Conservation (phyloP, 2,329 filamentous ascomycete species). For the Eutypella sp. region DNA sequence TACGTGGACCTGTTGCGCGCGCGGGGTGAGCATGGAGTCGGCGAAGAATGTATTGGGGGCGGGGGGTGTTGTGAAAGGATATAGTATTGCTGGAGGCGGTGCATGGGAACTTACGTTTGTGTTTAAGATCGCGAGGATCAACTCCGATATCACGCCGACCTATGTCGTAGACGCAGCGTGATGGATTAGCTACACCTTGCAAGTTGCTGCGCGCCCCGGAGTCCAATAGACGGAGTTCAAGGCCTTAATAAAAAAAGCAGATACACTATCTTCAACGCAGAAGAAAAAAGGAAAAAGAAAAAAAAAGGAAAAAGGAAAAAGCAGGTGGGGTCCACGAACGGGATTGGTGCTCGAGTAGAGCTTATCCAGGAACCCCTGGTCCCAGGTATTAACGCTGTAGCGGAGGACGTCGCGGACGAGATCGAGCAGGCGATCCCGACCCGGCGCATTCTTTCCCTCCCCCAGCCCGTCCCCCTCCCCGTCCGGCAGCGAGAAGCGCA, state of each 20-base stretch:
- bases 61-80: slow-evolving; percentile 19
- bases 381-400: slow-evolving; percentile 97
- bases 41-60: slow-evolving; percentile 15
- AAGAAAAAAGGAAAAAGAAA: too few species aligned
- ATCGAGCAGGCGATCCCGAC: slow-evolving; percentile 69
- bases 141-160: slow-evolving; percentile 79
- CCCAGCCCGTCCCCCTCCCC: slow-evolving; percentile 48
- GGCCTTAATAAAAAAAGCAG: too few species aligned
- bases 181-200: not conserved
- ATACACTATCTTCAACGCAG: not conserved
- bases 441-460: too few species aligned
- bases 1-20: slow-evolving; percentile 71
- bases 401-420: slow-evolving; percentile 66
- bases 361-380: slow-evolving; percentile 95
- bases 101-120: slow-evolving; percentile 63
- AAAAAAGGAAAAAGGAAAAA: not conserved
- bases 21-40: not conserved
- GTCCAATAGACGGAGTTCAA: too few species aligned
- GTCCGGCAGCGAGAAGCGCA: slow-evolving; percentile 54
- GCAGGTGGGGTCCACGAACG: slow-evolving; percentile 34
- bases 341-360: slow-evolving; percentile 88
- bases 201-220: too few species aligned
- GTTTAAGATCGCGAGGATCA: slow-evolving; percentile 81
- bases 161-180: slow-evolving; percentile 23
- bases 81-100: not conserved